Percentiles rank a stretch among this genome's conserved stretches.
Conservation (phyloP, 73 alveolate species). For the Tetrahymena elliotti region DNA sequence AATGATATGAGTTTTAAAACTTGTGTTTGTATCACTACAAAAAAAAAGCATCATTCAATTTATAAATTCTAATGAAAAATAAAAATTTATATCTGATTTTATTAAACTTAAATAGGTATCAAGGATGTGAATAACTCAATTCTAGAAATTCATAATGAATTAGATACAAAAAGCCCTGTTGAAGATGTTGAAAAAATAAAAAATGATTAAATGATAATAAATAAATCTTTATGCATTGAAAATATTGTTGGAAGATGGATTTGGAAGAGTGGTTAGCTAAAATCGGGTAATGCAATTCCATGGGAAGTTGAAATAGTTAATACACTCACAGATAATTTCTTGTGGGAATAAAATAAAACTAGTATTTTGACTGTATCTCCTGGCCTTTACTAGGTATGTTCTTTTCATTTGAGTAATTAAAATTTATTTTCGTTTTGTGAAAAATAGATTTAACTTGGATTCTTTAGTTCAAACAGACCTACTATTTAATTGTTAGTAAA, state of each 20-base stretch:
- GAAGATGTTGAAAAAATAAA: background rate
- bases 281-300: slow-evolving; percentile 67
- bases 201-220: slow-evolving; percentile 72
- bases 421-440: background rate
- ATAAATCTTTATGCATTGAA: slow-evolving; percentile 83
- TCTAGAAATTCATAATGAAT: background rate
- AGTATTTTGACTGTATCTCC: slow-evolving; percentile 69
- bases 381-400: slow-evolving; percentile 89
- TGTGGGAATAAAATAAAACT: slow-evolving; percentile 86
- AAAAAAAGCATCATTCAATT: too few species aligned
- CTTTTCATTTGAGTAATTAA: background rate
- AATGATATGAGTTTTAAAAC: too few species aligned
- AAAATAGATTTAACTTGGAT: slow-evolving; percentile 32
- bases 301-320: slow-evolving; percentile 92
- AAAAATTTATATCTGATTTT: background rate
- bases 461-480: slow-evolving; percentile 60
- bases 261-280: slow-evolving; percentile 88
- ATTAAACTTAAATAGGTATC: background rate
- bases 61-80: too few species aligned
- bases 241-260: slow-evolving; percentile 91
- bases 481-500: slow-evolving; percentile 60
- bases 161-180: background rate
- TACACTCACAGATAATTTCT: slow-evolving; percentile 88
- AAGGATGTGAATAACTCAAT: background rate
- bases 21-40: too few species aligned